phyloP scores from a whole-genome alignment of 805 yeast genomes.

The Ogataea neopini region DNA sequence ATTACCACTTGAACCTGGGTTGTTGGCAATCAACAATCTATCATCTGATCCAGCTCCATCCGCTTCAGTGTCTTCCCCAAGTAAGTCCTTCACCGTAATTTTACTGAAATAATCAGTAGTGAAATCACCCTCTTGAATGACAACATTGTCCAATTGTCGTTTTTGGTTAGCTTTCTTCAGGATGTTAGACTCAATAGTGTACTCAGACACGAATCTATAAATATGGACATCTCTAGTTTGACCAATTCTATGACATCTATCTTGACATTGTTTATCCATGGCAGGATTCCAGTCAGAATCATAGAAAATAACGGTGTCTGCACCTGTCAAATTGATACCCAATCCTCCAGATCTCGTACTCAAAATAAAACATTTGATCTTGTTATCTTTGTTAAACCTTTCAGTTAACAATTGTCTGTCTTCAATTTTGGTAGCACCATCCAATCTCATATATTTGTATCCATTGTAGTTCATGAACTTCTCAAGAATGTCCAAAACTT shows the following conservation, averaged over 20 bases:
- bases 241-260: slow-evolving; percentile 98
- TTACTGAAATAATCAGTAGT: slow-evolving; percentile 95
- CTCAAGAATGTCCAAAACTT: slow-evolving; percentile 89
- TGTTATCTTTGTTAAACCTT: slow-evolving; percentile 81
- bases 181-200: slow-evolving; percentile 93
- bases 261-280: slow-evolving; percentile 99
- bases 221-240: slow-evolving; percentile 98
- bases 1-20: slow-evolving; percentile 29
- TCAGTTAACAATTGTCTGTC: slow-evolving; percentile 95
- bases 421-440: slow-evolving; percentile 96
- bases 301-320: slow-evolving; percentile 96
- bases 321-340: slow-evolving; percentile 97
- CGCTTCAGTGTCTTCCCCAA: slow-evolving; percentile 57
- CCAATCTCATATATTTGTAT: slow-evolving; percentile 88
- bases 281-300: slow-evolving; percentile 99
- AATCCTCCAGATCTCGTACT: slow-evolving; percentile 98
- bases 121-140: slow-evolving; percentile 96
- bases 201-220: slow-evolving; percentile 93
- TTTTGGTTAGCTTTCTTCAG: slow-evolving; percentile 93
- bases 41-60: slow-evolving; percentile 27
- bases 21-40: slow-evolving; percentile 14
- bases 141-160: slow-evolving; percentile 88
- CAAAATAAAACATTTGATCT: slow-evolving; percentile 85
- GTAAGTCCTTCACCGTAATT: slow-evolving; percentile 79
- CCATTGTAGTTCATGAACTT: slow-evolving; percentile 94